Percentiles rank a stretch among this genome's conserved stretches.
These are phyloP conservation scores for Cladosporium sp. DNA, from an alignment of 2,329 filamentous ascomycete genomes.

Conservation along the genomic window DNA sequence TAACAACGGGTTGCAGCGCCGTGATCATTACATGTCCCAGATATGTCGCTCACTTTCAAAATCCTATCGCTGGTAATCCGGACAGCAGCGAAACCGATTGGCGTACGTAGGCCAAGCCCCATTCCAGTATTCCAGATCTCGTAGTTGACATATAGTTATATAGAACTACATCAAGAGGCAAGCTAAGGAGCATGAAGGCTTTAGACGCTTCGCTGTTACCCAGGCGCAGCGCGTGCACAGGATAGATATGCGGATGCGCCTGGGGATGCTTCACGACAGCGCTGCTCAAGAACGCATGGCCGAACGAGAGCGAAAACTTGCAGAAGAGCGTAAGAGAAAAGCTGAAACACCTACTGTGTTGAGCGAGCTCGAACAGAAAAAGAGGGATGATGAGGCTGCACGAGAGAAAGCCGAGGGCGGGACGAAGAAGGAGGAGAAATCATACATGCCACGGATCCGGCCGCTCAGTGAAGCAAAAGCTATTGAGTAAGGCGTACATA, in stretches of 20 bases:
- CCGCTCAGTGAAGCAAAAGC: constrained; percentile 64
- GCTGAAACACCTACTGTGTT: constrained; percentile 56
- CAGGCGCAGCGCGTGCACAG: constrained; percentile 63
- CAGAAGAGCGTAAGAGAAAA: constrained; percentile 50
- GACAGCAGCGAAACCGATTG: constrained; percentile 65
- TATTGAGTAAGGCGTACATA: constrained; percentile 46
- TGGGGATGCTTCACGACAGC: constrained; percentile 61
- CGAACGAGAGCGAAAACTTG: constrained; percentile 51
- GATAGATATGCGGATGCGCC: constrained; percentile 63
- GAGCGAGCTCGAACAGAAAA: constrained; percentile 56
- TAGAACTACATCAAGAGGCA: constrained; percentile 66
- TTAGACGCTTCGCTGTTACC: constrained; percentile 57
- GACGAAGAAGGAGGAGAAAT: constrained; percentile 43
- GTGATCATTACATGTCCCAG: constrained; percentile 2
- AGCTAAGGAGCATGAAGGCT: constrained; percentile 64
- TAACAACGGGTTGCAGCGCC: constrained; percentile 12
- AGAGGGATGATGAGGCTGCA: constrained; percentile 50
- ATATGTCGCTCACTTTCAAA: constrained; percentile 64
- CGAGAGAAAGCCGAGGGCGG: constrained; percentile 27
- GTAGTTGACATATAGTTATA: constrained; percentile 5
- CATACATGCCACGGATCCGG: constrained; percentile 48
- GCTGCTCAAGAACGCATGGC: constrained; percentile 52
- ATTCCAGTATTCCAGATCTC: constrained; percentile 2
- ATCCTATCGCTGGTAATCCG: constrained; percentile 61
- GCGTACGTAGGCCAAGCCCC: constrained; percentile 43